Evolutionary conservation across 163 green algal species (phyloP), one percentile per base, ranked within the genome.

Genomic region (Volvox carteri): DNA sequence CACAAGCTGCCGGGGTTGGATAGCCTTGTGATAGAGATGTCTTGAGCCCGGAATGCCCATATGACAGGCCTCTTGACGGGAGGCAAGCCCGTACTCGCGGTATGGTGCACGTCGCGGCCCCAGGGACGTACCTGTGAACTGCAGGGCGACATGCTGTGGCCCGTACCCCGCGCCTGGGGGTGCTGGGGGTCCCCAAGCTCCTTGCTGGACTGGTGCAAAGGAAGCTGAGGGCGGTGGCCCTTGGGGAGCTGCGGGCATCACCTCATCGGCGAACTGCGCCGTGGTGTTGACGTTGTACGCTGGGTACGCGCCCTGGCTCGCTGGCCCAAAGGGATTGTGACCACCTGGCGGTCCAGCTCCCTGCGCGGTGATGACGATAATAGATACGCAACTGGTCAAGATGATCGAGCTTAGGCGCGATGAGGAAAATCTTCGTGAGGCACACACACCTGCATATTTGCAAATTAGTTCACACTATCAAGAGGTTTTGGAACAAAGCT

Each of bases 41-140:
- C n/a, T n/a, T n/a, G n/a, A n/a, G n/a, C n/a, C n/a, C n/a, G n/a
- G n/a, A n/a, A n/a, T n/a, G n/a, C n/a, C n/a, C n/a, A n/a, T n/a
- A n/a, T n/a, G n/a, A n/a, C n/a, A n/a, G n/a, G n/a, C n/a, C n/a
- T n/a, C n/a, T n/a, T n/a, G n/a, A n/a, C n/a, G n/a, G n/a, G n/a
- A n/a, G n/a, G n/a, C n/a, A n/a, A n/a, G n/a, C n/a, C n/a, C n/a
- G n/a, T n/a, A n/a, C n/a, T n/a, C n/a, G n/a, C n/a, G n/a, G n/a
- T n/a, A n/a, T n/a, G n/a, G n/a, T n/a, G n/a, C n/a, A n/a, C n/a
- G n/a, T n/a, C n/a, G n/a, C n/a, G n/a, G n/a, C n/a, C n/a, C n/a
- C n/a, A n/a, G n/a, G n/a, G n/a, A n/a, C 67, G 28, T 42, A 88
- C 83, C 83, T 62, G 83, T 88, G 50, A 88, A 88, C 83, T 88